Evolutionary conservation across 2,329 filamentous ascomycete genomes (phyloP), one percentile per base, ranked within the genome.

Genomic region (Stachybotrys echinatus): DNA sequence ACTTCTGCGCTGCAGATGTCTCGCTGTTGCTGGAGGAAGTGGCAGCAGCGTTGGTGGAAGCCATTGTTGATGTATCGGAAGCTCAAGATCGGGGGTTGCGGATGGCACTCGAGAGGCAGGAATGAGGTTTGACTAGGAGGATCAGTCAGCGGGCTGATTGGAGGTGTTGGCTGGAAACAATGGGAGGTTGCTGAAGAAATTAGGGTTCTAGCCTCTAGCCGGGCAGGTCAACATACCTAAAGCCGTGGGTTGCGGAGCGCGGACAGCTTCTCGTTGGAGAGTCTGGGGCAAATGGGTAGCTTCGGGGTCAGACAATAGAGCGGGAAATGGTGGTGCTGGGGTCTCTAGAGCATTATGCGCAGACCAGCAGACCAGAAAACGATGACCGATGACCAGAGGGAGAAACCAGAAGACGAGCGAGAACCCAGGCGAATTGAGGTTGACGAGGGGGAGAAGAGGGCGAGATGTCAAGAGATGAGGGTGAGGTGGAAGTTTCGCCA

Each of bases 1-100:
- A 79, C 72, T 77, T 79, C 69, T 86, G 80, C 42, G 79, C 79
- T 51, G 75, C 75, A 52, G 79, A 80, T 52, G 74, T 69, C 65
- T 78, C 74, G 44, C 58, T 59, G 56, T 62, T 66, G 50, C 60
- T 51, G 48, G 71, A 68, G 57, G 65, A 52, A 55, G 65, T 64
- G 53, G 54, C 57, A 43, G 49, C 50, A 46, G 56, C 19, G 42
- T 60, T 55, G 52, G 56, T 58, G 48, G 73, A 67, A 56, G 74
- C 66, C 75, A 77, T 78, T 61, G 50, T 69, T 54, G 51, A 34
- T 34, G 27, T 34, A 34, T 34, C 14, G 27, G 14, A 3, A 8
- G 27, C n/a, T 34, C 14, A 5, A 34, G 27, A 19, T 37, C 18
- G 12, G 17, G 45, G 46, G 45, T 7, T 19, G 37, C 23, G 23